Conservation (phyloP, 331 rosid genomes). For the Saraca asoca region DNA sequence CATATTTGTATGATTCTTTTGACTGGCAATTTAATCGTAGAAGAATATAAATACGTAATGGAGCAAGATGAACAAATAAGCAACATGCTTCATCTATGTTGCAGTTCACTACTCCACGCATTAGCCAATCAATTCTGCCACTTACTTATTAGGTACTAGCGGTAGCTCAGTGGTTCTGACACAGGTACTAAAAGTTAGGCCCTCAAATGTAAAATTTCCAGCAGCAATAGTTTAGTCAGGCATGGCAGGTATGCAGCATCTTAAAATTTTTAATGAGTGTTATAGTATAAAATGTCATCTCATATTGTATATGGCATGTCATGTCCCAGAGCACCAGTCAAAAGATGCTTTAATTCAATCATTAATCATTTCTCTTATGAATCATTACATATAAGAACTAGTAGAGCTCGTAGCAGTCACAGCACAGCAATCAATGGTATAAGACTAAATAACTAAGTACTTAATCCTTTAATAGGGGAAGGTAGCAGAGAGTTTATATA, state of each 20-base stretch:
- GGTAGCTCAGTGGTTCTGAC: background rate
- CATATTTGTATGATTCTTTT: background rate
- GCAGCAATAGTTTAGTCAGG: background rate
- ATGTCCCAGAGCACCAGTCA: background rate
- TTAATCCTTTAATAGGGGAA: background rate
- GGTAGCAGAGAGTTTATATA: background rate
- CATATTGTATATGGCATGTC: background rate
- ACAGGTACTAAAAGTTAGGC: background rate
- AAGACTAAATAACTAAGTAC: too few species aligned
- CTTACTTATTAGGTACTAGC: too few species aligned
- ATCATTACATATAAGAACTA: background rate
- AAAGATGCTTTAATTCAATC: background rate
- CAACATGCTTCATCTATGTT: background rate
- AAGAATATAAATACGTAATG: constrained; percentile 11
- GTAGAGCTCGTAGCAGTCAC: too few species aligned
- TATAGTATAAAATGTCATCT: background rate
- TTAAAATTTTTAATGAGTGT: background rate
- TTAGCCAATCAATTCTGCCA: background rate
- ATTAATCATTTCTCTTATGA: too few species aligned
- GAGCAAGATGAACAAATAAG: constrained; percentile 13
- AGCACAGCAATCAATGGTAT: too few species aligned
- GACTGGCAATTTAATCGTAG: constrained; percentile 21
- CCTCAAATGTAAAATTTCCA: background rate
- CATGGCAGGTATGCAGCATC: background rate
- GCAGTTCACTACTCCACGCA: background rate